phyloP scores from a whole-genome alignment of 140 eudicot genomes.

The Bidens hawaiensis region DNA sequence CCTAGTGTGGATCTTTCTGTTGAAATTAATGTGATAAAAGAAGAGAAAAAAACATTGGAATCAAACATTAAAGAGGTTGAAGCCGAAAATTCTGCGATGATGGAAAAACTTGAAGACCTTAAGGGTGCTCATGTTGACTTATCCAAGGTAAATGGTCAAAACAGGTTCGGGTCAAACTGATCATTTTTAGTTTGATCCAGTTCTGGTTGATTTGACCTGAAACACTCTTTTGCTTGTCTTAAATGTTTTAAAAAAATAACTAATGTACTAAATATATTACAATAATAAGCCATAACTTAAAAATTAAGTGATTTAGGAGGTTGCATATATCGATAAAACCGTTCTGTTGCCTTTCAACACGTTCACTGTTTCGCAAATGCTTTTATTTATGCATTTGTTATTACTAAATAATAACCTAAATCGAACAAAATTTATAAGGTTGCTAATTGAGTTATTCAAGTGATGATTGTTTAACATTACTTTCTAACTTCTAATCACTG shows the following conservation, averaged over 20 bases:
- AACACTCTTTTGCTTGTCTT: not conserved
- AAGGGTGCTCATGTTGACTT: slow-evolving; percentile 57
- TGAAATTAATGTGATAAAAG: slow-evolving; percentile 39
- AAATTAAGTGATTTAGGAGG: slow-evolving; percentile 2
- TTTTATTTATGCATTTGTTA: not conserved
- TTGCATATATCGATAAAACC: not conserved
- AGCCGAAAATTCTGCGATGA: slow-evolving; percentile 52
- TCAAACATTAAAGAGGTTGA: slow-evolving; percentile 50
- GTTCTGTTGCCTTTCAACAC: not conserved
- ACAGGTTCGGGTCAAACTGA: not conserved
- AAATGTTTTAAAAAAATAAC: not conserved
- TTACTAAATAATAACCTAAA: not conserved
- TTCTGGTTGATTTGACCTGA: not conserved
- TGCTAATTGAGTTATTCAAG: not conserved
- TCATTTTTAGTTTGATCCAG: not conserved
- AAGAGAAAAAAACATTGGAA: slow-evolving; percentile 63
- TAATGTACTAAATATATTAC: not conserved
- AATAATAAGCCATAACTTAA: not conserved
- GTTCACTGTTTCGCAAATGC: not conserved
- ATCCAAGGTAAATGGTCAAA: slow-evolving; percentile 55
- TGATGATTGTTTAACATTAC: slow-evolving; percentile 1
- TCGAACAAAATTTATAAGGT: too few relatives aligned
- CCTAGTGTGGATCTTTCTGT: slow-evolving; percentile 45
- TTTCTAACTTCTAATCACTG: slow-evolving; percentile 20
- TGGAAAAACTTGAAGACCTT: slow-evolving; percentile 61